Base-by-base conservation (phyloP, 192 early-diverging fungal genomes). In the Rhizoclosmatium sp. region DNA sequence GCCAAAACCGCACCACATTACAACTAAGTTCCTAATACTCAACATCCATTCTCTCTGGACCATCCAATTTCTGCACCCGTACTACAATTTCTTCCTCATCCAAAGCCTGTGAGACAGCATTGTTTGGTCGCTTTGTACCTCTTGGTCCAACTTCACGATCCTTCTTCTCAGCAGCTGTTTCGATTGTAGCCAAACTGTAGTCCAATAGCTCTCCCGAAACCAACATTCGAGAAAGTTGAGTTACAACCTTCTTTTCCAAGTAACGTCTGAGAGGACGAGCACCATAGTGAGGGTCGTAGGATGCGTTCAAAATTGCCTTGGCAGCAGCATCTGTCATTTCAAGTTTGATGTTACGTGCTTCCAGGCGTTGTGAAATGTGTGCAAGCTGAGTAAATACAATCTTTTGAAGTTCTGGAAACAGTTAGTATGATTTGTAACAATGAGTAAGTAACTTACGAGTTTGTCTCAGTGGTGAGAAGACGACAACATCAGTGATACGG, bases 221-320 rank as follows among this genome's bases (percentile, higher is more conserved):
- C 59, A 96, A 82, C 83, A 93, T 80, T 60, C 88, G 88, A 4
- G 92, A 91, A 16, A 97, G 85, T 66, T 91, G 86, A n/a, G 95
- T 97, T 65, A 94, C 94, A 16, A 97, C 82, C 65, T 91, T 86
- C 80, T 92, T 88, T 81, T 99, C 95, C 64, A 99, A 86, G 79
- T 93, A 94, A 68, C 98, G 92, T 68, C 92, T 89, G 39, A 99
- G 82, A 3, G 98, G 98, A 16, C 98, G 89, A 3, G 97, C 98
- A 78, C 98, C 98, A 83, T 96, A 99, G 7, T 92, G 84, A 41
- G 96, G 97, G 84, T 98, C 95, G 79, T 98, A 99, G 19, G 96
- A 90, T 58, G 89, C 81, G 59, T 87, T 80, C 23, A 96, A 86
- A 9, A 99, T 88, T 82, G 91, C 91, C 67, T 95, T 87, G 48